These are phyloP conservation scores for Ceriops tagal DNA, from an alignment of 345 rosid genomes.

Conservation along the genomic window DNA sequence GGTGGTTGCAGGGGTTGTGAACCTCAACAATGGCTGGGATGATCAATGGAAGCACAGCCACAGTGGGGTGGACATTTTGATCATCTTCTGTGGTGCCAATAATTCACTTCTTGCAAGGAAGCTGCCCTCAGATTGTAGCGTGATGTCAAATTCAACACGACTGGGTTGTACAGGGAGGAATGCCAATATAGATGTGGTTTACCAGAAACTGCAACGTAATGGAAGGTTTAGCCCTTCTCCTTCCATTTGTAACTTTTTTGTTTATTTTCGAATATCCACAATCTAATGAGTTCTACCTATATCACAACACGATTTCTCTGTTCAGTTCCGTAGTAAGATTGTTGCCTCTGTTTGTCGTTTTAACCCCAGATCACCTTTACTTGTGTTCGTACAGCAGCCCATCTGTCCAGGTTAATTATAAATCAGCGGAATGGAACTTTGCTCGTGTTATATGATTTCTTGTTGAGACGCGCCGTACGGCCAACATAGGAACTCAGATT, in stretches of 20 bases:
- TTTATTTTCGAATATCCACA: constrained; percentile 7
- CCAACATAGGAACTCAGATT: too few species aligned
- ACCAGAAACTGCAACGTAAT: constrained; percentile 12
- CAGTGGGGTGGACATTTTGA: constrained; percentile 6
- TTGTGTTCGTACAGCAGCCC: too few species aligned
- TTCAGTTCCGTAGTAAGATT: background rate
- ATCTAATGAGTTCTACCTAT: constrained; percentile 23
- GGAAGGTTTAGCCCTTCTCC: constrained; percentile 32
- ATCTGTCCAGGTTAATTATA: too few species aligned
- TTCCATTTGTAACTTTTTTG: constrained; percentile 8
- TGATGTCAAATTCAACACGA: constrained; percentile 17
- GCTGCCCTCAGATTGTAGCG: constrained; percentile 41
- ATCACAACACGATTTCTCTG: constrained; percentile 14
- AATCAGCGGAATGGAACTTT: too few species aligned
- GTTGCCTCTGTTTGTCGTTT: background rate
- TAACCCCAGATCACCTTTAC: background rate
- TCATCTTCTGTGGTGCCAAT: constrained; percentile 28
- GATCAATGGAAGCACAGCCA: background rate
- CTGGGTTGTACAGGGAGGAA: constrained; percentile 30
- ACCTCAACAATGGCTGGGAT: constrained; percentile 19
- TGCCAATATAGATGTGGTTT: constrained; percentile 30
- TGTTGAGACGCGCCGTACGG: too few species aligned
- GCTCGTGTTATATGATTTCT: too few species aligned
- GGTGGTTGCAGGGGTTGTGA: constrained; percentile 9
- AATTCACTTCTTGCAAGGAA: constrained; percentile 41